Evolutionary conservation across 2,329 filamentous ascomycete genomes (phyloP).

Genomic region (Colletotrichum musae): DNA sequence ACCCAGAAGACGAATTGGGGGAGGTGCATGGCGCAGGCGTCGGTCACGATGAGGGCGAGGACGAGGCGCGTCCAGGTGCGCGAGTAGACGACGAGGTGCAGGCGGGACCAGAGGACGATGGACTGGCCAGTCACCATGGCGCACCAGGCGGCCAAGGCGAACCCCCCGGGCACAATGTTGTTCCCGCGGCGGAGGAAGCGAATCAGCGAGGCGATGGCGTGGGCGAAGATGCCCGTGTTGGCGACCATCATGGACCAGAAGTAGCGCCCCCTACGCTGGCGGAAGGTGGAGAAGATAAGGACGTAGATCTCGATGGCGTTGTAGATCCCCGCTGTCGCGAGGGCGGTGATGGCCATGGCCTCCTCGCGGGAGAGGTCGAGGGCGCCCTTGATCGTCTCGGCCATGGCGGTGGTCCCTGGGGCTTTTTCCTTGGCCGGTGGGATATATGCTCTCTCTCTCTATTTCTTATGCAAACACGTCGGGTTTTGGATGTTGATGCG

Average conservation of each 20-base stretch:
- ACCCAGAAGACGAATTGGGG: conserved; percentile 66
- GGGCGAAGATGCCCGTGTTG: conserved; percentile 63
- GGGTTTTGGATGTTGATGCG: too few relatives aligned
- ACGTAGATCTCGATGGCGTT: conserved; percentile 47
- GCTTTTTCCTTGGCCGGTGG: neutral
- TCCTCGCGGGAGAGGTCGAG: conserved; percentile 24
- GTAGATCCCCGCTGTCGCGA: conserved; percentile 43
- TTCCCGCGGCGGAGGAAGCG: conserved; percentile 52
- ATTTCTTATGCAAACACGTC: too few relatives aligned
- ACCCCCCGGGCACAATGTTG: conserved; percentile 54
- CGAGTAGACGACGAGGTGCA: conserved; percentile 67
- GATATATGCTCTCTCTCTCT: too few relatives aligned
- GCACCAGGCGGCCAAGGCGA: conserved; percentile 57
- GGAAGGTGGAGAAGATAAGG: conserved; percentile 47
- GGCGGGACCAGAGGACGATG: conserved; percentile 57
- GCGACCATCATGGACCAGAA: conserved; percentile 49
- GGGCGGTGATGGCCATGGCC: conserved; percentile 41
- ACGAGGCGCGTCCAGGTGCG: conserved; percentile 45
- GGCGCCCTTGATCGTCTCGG: conserved; percentile 24
- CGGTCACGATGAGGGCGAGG: conserved; percentile 66
- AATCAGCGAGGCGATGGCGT: conserved; percentile 69
- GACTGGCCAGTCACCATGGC: conserved; percentile 67
- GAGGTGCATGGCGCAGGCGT: conserved; percentile 62
- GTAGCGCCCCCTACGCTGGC: conserved; percentile 46
- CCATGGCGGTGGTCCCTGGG: neutral